Conservation (phyloP, 2,329 filamentous ascomycete genomes). For the Cladosporium velox region DNA sequence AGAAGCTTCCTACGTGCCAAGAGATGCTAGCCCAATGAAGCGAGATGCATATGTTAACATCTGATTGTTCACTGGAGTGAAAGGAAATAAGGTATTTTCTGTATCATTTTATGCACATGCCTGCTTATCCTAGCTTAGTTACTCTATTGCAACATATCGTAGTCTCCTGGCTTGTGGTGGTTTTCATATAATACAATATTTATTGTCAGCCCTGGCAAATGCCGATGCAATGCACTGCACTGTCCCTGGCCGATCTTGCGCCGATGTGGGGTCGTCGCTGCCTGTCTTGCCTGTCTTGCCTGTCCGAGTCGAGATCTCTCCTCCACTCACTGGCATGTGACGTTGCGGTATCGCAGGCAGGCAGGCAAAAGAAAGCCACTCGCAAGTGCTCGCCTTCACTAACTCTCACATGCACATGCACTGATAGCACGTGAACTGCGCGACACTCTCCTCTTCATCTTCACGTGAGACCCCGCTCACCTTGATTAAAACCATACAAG, state of each 20-base stretch:
- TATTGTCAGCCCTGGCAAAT: background rate
- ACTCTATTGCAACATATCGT: background rate
- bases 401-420: background rate
- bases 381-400: background rate
- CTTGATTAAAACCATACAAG: background rate
- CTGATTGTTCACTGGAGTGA: background rate
- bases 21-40: background rate
- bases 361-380: background rate
- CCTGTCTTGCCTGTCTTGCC: too few species aligned
- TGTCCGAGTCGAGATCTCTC: background rate
- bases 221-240: background rate
- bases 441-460: background rate
- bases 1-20: constrained; percentile 18
- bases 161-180: background rate
- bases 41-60: constrained; percentile 3
- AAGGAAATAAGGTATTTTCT: too few species aligned
- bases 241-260: constrained; percentile 6
- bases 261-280: background rate
- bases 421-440: background rate
- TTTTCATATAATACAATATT: background rate
- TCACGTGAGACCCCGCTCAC: background rate
- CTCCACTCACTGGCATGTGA: background rate
- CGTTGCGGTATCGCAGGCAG: background rate
- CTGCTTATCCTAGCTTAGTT: background rate
- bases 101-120: background rate